A percentile compares a stretch with the other conserved stretches of the same genome.
These are phyloP conservation scores for Lithospermum erythrorhizon DNA, from an alignment of 257 asterid species.

Conservation along the genomic window DNA sequence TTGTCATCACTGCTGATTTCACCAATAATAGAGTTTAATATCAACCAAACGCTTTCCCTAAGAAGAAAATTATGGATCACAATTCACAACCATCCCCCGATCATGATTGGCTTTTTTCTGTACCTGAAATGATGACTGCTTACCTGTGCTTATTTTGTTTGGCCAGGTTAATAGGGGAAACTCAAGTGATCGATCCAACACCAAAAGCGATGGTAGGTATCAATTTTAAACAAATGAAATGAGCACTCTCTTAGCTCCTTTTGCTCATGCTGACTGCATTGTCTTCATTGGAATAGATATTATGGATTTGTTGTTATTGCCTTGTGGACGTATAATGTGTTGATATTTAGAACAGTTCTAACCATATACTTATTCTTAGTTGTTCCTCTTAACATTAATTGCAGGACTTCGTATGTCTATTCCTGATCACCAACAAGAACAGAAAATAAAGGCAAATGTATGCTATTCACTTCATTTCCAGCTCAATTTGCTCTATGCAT, in stretches of 20 bases:
- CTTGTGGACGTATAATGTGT: no score
- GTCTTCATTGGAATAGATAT: neutral
- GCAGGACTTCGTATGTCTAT: constrained; percentile 39
- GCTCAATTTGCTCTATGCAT: neutral
- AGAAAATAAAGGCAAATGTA: constrained; percentile 22
- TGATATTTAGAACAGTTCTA: no score
- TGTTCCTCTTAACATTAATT: constrained; percentile 10
- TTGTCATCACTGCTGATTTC: no score
- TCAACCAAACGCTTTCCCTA: no score
- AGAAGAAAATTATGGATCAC: no score
- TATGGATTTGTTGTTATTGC: neutral
- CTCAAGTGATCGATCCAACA: constrained; percentile 30
- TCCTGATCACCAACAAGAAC: constrained; percentile 30
- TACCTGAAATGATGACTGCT: constrained; percentile 10
- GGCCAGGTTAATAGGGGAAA: constrained; percentile 43
- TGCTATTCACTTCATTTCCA: constrained; percentile 12
- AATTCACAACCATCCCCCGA: neutral
- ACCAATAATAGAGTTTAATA: no score
- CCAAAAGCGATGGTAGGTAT: constrained; percentile 45
- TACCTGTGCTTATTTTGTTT: constrained; percentile 17
- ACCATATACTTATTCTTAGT: constrained; percentile 4
- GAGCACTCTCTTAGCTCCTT: neutral
- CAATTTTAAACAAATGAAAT: neutral
- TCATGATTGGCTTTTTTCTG: constrained; percentile 6
- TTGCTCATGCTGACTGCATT: neutral